phyloP scores from a whole-genome alignment of 306 rosid genomes.

The Sechiopsis laciniata region DNA sequence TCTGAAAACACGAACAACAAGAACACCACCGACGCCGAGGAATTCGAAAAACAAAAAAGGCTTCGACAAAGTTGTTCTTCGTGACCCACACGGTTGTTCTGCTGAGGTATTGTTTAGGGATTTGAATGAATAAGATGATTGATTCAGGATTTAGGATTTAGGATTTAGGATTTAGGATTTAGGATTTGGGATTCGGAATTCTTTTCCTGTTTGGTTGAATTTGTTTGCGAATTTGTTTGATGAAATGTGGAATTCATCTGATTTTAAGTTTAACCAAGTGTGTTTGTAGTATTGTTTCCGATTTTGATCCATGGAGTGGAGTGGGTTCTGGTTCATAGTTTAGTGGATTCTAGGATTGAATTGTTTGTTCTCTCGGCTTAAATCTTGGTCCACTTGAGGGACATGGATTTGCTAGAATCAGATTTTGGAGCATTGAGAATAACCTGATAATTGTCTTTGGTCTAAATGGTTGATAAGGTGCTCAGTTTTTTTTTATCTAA shows the following conservation, averaged over 20 bases:
- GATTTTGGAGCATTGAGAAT: slow-evolving; percentile 58
- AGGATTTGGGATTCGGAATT: too few relatives aligned
- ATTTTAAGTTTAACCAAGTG: background rate
- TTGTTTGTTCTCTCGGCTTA: background rate
- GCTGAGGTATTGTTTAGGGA: slow-evolving; percentile 36
- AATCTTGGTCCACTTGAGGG: slow-evolving; percentile 56
- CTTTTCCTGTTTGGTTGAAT: too few relatives aligned
- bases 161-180: background rate
- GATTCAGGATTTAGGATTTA: background rate
- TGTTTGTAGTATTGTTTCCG: too few relatives aligned
- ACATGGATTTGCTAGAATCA: slow-evolving; percentile 88
- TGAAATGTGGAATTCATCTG: slow-evolving; percentile 3
- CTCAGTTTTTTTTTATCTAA: background rate
- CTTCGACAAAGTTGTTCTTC: slow-evolving; percentile 46
- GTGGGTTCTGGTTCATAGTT: background rate
- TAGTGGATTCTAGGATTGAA: background rate
- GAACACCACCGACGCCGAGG: background rate
- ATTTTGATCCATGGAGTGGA: too few relatives aligned
- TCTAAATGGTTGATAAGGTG: background rate
- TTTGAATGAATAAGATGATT: background rate
- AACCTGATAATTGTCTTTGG: slow-evolving; percentile 17
- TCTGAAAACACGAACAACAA: background rate
- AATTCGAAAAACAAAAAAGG: background rate
- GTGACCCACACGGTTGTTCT: slow-evolving; percentile 56
- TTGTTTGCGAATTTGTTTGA: too few relatives aligned